Evolutionary conservation across 805 yeast genomes (phyloP).

Genomic region (Yarrowia porcina): DNA sequence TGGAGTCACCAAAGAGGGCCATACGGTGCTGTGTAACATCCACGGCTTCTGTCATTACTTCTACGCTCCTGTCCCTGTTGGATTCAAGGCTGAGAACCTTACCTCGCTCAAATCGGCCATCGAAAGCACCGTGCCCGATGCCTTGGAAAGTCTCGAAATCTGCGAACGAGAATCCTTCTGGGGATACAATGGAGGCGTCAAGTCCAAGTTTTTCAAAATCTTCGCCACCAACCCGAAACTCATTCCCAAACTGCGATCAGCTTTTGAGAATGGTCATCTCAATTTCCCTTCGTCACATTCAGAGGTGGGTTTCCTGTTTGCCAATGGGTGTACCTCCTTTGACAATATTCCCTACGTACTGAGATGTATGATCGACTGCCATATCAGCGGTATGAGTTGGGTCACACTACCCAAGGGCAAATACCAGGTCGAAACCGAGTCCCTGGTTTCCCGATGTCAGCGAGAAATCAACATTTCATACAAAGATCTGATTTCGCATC

Average conservation of each 20-base stretch:
- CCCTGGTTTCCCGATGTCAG: slow-evolving; percentile 72
- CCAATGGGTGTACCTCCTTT: slow-evolving; percentile 55
- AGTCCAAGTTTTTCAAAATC: slow-evolving; percentile 76
- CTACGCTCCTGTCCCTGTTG: slow-evolving; percentile 86
- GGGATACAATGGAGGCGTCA: slow-evolving; percentile 82
- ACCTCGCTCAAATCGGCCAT: slow-evolving; percentile 48
- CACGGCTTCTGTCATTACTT: slow-evolving; percentile 86
- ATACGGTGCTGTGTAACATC: slow-evolving; percentile 86
- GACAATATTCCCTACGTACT: slow-evolving; percentile 86
- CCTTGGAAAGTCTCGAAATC: slow-evolving; percentile 65
- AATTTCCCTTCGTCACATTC: slow-evolving; percentile 39
- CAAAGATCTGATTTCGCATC: slow-evolving; percentile 67
- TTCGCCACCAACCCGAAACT: slow-evolving; percentile 61
- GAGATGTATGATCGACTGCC: slow-evolving; percentile 88
- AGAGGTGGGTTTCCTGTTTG: slow-evolving; percentile 50
- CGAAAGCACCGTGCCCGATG: slow-evolving; percentile 43
- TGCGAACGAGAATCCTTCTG: slow-evolving; percentile 79
- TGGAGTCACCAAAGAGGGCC: slow-evolving; percentile 83
- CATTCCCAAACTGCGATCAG: slow-evolving; percentile 66
- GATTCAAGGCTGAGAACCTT: slow-evolving; percentile 59
- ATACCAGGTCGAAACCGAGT: slow-evolving; percentile 46
- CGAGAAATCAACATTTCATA: slow-evolving; percentile 73
- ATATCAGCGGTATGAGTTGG: slow-evolving; percentile 96
- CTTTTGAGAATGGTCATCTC: slow-evolving; percentile 80
- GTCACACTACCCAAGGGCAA: slow-evolving; percentile 76